These are phyloP conservation scores for Colletotrichum aenigma DNA, from an alignment of 2,329 filamentous ascomycete species.

Conservation along the genomic window DNA sequence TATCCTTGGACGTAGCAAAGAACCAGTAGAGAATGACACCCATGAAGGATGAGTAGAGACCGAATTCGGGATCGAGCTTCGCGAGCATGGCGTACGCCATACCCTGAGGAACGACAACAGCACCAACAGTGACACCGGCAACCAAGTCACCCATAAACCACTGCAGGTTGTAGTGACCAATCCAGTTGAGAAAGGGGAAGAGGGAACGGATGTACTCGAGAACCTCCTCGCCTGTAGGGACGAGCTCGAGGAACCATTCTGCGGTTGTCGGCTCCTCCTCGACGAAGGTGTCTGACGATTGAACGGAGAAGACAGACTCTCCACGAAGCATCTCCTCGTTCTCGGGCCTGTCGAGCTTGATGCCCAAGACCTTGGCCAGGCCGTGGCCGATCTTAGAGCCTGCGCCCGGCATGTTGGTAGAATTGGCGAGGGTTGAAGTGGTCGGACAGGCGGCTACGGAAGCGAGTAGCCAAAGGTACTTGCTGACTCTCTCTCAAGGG, in stretches of 20 bases:
- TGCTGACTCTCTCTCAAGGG: neutral
- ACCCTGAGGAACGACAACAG: constrained; percentile 86
- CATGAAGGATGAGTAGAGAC: constrained; percentile 95
- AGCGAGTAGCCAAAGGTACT: neutral
- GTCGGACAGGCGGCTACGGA: neutral
- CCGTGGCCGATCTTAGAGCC: constrained; percentile 69
- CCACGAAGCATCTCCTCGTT: constrained; percentile 72
- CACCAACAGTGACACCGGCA: constrained; percentile 69
- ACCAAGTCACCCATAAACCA: constrained; percentile 91
- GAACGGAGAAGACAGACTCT: constrained; percentile 78
- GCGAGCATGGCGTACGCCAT: constrained; percentile 95
- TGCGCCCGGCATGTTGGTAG: constrained; percentile 36
- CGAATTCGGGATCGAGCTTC: constrained; percentile 79
- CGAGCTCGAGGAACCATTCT: constrained; percentile 72
- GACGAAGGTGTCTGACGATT: constrained; percentile 77
- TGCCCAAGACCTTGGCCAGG: constrained; percentile 80
- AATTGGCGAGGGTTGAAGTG: neutral
- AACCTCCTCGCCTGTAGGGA: constrained; percentile 62
- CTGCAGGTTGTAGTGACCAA: constrained; percentile 82
- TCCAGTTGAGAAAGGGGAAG: constrained; percentile 93
- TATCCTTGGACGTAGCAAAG: constrained; percentile 97
- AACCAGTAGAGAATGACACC: constrained; percentile 96
- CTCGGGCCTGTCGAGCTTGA: constrained; percentile 77
- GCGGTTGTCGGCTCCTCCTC: constrained; percentile 78
- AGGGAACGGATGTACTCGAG: constrained; percentile 69